Evolutionary conservation across 805 yeast species (phyloP).

Genomic region (Komagataella ulmi): DNA sequence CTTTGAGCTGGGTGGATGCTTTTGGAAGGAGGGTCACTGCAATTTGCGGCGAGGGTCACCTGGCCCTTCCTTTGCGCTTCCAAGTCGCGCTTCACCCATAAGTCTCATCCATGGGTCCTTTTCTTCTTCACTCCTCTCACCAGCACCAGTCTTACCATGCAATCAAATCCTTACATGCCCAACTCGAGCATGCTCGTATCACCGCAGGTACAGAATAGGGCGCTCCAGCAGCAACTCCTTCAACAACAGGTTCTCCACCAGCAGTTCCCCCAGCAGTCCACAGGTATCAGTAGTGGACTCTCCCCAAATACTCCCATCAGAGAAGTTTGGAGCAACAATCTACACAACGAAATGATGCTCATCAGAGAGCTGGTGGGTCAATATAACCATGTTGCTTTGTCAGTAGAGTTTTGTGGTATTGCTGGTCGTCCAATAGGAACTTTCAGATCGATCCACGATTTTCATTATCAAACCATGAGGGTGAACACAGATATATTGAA

Average conservation of each 20-base stretch:
- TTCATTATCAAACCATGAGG: constrained; percentile 91
- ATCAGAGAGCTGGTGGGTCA: constrained; percentile 45
- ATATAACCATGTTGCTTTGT: constrained; percentile 51
- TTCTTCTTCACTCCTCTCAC: not conserved
- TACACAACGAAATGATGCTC: constrained; percentile 51
- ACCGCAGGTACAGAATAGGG: constrained; percentile 18
- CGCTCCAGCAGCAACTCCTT: constrained; percentile 15
- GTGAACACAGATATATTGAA: constrained; percentile 80
- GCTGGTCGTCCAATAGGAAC: constrained; percentile 93
- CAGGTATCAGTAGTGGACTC: constrained; percentile 15
- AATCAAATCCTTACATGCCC: not conserved
- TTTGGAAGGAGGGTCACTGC: not conserved
- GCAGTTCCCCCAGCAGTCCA: constrained; percentile 11
- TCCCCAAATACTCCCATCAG: constrained; percentile 34
- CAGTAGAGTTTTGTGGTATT: constrained; percentile 93
- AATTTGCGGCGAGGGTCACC: not conserved
- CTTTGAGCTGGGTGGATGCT: not conserved
- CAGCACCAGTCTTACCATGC: not conserved
- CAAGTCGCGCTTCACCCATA: not conserved
- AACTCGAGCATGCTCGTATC: constrained; percentile 9
- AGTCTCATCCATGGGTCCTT: not conserved
- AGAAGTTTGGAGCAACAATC: constrained; percentile 65
- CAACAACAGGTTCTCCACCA: constrained; percentile 8
- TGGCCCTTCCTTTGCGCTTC: not conserved
- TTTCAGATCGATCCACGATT: constrained; percentile 79